Conservation (phyloP, 805 yeast species). For the Kregervanrija pseudodelftensis region DNA sequence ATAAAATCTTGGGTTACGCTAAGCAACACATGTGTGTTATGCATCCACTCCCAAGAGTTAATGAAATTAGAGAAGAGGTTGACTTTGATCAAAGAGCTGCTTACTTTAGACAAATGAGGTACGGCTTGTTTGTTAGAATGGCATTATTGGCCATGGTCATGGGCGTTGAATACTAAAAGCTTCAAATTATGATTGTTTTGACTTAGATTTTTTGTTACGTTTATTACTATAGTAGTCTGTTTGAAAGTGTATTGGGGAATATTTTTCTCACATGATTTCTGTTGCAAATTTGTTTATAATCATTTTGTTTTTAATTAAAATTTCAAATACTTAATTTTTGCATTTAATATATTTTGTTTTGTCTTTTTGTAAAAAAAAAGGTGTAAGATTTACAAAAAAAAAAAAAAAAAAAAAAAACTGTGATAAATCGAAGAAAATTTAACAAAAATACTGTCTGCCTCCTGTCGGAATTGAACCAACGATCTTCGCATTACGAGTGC, state of each 20-base stretch:
- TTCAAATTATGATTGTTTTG: background rate
- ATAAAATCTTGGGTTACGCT: slow-evolving; percentile 82
- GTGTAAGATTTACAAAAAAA: background rate
- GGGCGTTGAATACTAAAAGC: slow-evolving; percentile 71
- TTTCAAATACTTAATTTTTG: background rate
- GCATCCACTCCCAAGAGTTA: slow-evolving; percentile 98
- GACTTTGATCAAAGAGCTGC: slow-evolving; percentile 99
- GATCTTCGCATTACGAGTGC: slow-evolving; percentile 41
- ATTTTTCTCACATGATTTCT: background rate
- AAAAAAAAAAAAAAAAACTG: slow-evolving; percentile 6
- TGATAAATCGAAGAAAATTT: too few relatives aligned
- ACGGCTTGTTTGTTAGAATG: slow-evolving; percentile 97
- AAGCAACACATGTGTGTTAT: slow-evolving; percentile 97
- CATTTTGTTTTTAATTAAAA: background rate
- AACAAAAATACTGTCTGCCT: slow-evolving; percentile 22
- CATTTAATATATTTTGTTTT: background rate
- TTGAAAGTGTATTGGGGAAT: slow-evolving; percentile 14
- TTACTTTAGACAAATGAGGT: slow-evolving; percentile 98
- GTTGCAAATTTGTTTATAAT: background rate
- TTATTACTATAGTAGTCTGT: background rate
- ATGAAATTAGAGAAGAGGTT: slow-evolving; percentile 95
- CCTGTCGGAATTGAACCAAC: slow-evolving; percentile 38
- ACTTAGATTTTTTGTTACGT: background rate
- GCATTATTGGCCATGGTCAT: slow-evolving; percentile 96
- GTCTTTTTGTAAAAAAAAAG: background rate